Percentiles rank a stretch among this genome's conserved stretches.
Evolutionary conservation across 2,329 filamentous ascomycete genomes (phyloP).

Genomic region (Exserohilum turcica): DNA sequence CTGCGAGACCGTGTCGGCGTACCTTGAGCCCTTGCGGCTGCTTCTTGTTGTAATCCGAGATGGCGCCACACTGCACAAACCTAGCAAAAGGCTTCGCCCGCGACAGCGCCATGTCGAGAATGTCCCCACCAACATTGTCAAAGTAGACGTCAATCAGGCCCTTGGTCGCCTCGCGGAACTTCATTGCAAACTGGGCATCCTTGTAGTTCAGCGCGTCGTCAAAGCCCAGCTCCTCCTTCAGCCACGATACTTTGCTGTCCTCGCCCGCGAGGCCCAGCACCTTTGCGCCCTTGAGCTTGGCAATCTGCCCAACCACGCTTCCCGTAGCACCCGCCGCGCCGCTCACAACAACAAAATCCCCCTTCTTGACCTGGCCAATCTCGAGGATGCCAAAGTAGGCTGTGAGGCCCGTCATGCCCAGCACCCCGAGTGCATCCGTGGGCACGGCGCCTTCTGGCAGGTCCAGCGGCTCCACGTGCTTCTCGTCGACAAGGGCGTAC

Average conservation of each 20-base stretch:
- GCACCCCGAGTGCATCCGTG: conserved; percentile 59
- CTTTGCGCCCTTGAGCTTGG: conserved; percentile 67
- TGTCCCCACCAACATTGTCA: conserved; percentile 58
- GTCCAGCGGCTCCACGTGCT: conserved; percentile 53
- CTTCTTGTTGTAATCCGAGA: conserved; percentile 52
- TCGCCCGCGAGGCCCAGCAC: conserved; percentile 60
- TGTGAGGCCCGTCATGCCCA: conserved; percentile 72
- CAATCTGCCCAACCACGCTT: conserved; percentile 76
- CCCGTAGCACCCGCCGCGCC: conserved; percentile 81
- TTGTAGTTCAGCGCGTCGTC: conserved; percentile 64
- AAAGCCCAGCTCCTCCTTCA: conserved; percentile 60
- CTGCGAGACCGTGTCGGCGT: not conserved
- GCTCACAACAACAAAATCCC: conserved; percentile 77
- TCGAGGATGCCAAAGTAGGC: conserved; percentile 76
- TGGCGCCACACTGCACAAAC: conserved; percentile 54
- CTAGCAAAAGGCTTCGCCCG: conserved; percentile 50
- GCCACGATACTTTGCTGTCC: conserved; percentile 59
- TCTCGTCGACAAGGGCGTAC: conserved; percentile 63
- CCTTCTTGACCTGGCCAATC: conserved; percentile 69
- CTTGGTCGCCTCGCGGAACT: conserved; percentile 56
- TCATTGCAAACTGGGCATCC: conserved; percentile 53
- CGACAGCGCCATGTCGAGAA: conserved; percentile 54
- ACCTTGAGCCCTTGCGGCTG: conserved; percentile 58
- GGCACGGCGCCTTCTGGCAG: conserved; percentile 54
- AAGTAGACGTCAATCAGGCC: conserved; percentile 58